Evolutionary conservation across 1,284 basidiomycete genomes (phyloP).

Genomic region (Malassezia restricta): DNA sequence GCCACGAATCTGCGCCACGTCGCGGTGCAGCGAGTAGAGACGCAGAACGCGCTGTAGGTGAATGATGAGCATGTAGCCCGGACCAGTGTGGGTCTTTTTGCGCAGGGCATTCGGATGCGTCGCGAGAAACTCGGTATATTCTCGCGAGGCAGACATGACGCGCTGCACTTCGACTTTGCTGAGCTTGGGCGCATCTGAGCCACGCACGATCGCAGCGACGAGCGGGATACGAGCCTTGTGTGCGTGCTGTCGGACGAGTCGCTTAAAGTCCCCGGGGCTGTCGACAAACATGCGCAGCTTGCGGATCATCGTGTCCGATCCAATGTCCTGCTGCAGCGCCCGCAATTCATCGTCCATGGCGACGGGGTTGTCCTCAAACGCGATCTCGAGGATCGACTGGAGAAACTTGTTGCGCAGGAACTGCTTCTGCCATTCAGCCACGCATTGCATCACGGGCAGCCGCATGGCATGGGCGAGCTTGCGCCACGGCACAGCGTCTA

Average conservation of each 20-base stretch:
- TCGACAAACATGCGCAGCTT: constrained; percentile 38
- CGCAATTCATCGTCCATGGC: constrained; percentile 33
- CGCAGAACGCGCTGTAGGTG: constrained; percentile 34
- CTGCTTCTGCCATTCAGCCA: constrained; percentile 31
- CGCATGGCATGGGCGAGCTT: constrained; percentile 35
- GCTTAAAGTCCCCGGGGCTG: constrained; percentile 35
- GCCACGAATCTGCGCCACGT: constrained; percentile 37
- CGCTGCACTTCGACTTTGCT: constrained; percentile 36
- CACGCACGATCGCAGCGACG: constrained; percentile 39
- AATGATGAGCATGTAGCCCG: constrained; percentile 29
- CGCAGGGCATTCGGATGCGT: constrained; percentile 24
- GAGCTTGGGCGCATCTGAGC: constrained; percentile 37
- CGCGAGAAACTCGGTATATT: constrained; percentile 31
- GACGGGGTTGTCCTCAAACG: constrained; percentile 36
- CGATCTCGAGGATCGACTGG: constrained; percentile 28
- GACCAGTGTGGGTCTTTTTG: constrained; percentile 30
- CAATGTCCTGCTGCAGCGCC: constrained; percentile 26
- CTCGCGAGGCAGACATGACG: constrained; percentile 32
- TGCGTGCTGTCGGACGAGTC: constrained; percentile 37
- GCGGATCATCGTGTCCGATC: constrained; percentile 32
- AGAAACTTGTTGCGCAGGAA: constrained; percentile 30
- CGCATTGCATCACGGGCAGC: constrained; percentile 28
- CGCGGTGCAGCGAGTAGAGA: constrained; percentile 33
- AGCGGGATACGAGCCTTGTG: constrained; percentile 34
- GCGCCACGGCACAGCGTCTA: constrained; percentile 37